Base-by-base conservation (phyloP, 164 flowering plant genomes). In the Houttuynia cordata region DNA sequence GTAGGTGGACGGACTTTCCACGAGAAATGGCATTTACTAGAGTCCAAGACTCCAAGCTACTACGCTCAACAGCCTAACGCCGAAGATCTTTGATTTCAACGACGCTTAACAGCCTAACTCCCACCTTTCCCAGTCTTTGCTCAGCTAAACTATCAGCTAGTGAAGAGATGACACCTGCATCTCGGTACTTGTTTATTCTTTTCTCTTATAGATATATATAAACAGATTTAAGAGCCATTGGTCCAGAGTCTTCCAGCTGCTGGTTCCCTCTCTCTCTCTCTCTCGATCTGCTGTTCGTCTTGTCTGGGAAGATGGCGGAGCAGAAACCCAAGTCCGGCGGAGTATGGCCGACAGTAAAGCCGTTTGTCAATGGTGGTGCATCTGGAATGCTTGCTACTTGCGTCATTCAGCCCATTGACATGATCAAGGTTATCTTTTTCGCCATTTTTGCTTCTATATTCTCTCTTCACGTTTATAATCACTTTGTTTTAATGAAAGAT, bases 311-410 rank as follows among this genome's bases (percentile, higher is more conserved):
- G 57, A 78, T 78, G 81, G 80, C 66, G 65, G 80, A 70, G 58
- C 62, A 70, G 73, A 73, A 71, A 59, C 53, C 74, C 13, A 58
- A 72, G 34, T 0, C 65, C 3, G 49, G 10, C 1, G 82, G 79
- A 15, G 83, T 79, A 15, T 79, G 82, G 82, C 69, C 73, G 1
- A 65, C 81, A 20, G 72, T 79, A 9, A 81, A 75, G 70, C 83
- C 85, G 8, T 81, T 81, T 68, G 74, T 71, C 24, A 81, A 81
- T 61, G 81, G 85, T 18, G 85, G 85, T 24, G 64, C 72, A 1
- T 73, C 85, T n/a, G 85, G 85, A 22, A 81, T 81, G 85, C 78
- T 81, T 20, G 83, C 85, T 14, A 81, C 85, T 59, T 79, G 83
- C 68, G 83, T 79, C 64, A 81, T 81, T 67, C 85, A 81, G 57